Evolutionary conservation across 2,329 filamentous ascomycete genomes (phyloP), one percentile per base, ranked within the genome.

Genomic region (Botrytis aclada): DNA sequence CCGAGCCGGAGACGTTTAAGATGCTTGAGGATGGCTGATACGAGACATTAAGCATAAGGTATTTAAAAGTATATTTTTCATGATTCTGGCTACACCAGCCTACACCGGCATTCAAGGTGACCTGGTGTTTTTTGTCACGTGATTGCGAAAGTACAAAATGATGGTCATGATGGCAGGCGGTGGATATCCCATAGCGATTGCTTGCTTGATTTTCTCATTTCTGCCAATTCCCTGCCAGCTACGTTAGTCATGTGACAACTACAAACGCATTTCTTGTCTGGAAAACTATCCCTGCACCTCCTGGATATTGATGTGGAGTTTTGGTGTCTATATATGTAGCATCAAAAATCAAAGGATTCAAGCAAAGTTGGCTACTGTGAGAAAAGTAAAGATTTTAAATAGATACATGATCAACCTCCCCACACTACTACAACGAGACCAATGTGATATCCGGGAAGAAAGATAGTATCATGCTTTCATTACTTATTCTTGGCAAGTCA

Each of bases 271-370:
- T 12, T 60, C 32, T 34, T 60, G 56, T 12, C 32, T 37, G 20
- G 56, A 25, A 37, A 47, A 47, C 20, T 4, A 58, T 16, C 6
- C 29, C 14, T n/a, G 7, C 8, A 10, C 8, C 18, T 58, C 18
- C 10, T 29, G 20, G 18, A 9, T 58, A 34, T 29, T 34, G 29
- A 34, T 34, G 8, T 10, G 0, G 0, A 22, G 29, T 60, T 14
- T 58, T 4, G 4, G 5, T 1, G 2, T 12, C 18, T 58, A 10
- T 22, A 4, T 4, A 34, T 12, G 0, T 22, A 0, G 7, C 2
- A 9, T 58, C 45, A 3, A 47, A 18, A 45, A 2, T 45, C 14
- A 45, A 18, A 4, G 4, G 43, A 45, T 8, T 18, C n/a, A 32
- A 32, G 8, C 6, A 10, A 29, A 32, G 4, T 18, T 6, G 16